These are phyloP conservation scores for Cercophora scortea DNA, from an alignment of 495 filamentous ascomycete genomes.

Conservation along the genomic window DNA sequence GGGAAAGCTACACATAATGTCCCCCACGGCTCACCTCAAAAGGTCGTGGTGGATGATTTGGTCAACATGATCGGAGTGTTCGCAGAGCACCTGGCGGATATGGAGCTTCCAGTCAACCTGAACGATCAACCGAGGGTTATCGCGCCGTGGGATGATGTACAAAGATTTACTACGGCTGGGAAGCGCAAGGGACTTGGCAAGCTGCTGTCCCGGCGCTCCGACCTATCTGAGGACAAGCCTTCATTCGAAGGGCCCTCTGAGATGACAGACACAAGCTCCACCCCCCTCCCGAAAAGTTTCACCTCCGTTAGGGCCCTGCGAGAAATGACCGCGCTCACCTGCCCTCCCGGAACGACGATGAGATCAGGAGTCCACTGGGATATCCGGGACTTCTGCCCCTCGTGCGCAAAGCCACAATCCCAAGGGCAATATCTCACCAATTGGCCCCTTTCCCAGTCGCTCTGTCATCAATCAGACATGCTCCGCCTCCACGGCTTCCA, in stretches of 20 bases:
- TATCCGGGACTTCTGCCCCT: conserved; percentile 48
- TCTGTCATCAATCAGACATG: conserved; percentile 77
- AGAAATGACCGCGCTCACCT: conserved; percentile 42
- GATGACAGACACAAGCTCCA: background rate
- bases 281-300: background rate
- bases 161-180: conserved; percentile 30
- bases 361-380: conserved; percentile 47
- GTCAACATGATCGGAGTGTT: conserved; percentile 61
- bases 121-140: conserved; percentile 71
- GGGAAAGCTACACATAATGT: conserved; percentile 41
- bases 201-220: conserved; percentile 17
- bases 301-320: conserved; percentile 41
- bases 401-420: conserved; percentile 59
- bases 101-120: conserved; percentile 76
- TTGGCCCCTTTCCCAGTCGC: conserved; percentile 55
- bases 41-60: conserved; percentile 53
- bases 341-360: conserved; percentile 50
- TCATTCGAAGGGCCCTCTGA: background rate
- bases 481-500: conserved; percentile 65
- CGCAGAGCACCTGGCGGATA: conserved; percentile 62
- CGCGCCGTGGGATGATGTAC: conserved; percentile 55
- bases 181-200: conserved; percentile 22
- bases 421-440: conserved; percentile 56
- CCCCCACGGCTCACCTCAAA: conserved; percentile 34
- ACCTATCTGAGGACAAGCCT: background rate